Conservation (phyloP, 2,329 filamentous ascomycete species). For the Ophiocordyceps polyrhachis-furcata region DNA sequence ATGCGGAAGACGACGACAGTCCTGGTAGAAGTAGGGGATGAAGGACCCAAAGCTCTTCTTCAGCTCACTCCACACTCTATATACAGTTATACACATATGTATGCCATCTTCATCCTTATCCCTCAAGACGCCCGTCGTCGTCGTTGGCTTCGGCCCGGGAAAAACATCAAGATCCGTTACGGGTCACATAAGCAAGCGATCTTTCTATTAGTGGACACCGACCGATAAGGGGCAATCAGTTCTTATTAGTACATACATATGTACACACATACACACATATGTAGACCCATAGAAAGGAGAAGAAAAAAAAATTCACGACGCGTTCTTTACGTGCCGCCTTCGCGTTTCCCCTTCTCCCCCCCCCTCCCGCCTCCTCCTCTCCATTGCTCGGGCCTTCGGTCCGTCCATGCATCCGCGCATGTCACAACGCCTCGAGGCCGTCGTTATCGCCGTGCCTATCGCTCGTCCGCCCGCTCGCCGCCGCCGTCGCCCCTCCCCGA, state of each 20-base stretch:
- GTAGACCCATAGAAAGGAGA: background rate
- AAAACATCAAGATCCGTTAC: no score
- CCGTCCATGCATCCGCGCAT: background rate
- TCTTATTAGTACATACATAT: background rate
- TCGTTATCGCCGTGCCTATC: background rate
- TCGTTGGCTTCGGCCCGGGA: no score
- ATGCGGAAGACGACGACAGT: no score
- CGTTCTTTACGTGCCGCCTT: background rate
- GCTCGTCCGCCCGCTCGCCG: background rate
- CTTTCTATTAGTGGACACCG: no score
- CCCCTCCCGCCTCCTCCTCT: background rate
- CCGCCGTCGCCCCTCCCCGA: background rate
- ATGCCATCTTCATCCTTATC: no score
- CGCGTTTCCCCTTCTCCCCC: background rate
- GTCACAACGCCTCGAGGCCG: background rate
- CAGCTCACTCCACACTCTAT: no score
- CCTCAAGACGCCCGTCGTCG: no score
- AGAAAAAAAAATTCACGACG: background rate
- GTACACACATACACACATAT: background rate
- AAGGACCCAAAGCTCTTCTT: no score
- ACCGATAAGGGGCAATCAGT: no score
- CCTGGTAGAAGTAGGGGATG: no score
- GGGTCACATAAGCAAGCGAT: no score
- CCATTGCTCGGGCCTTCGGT: background rate
- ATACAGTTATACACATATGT: no score